These are phyloP conservation scores for Uncinocarpus reesii DNA, from an alignment of 2,329 filamentous ascomycete genomes.

Conservation along the genomic window DNA sequence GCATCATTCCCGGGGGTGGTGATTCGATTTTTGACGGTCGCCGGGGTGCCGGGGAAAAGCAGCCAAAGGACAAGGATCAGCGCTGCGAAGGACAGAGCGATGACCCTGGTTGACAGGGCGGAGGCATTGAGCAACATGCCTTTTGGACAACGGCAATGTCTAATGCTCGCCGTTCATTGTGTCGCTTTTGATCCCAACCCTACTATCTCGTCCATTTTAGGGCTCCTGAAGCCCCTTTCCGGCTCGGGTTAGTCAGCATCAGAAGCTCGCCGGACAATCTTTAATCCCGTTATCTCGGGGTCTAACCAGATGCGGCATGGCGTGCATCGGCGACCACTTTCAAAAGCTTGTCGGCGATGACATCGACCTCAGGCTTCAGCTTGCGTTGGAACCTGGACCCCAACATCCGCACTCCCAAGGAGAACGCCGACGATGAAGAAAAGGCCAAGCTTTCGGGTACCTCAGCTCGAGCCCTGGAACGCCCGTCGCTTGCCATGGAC, in stretches of 20 bases:
- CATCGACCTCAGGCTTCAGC: no score
- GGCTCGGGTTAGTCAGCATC: no score
- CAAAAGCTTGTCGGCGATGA: no score
- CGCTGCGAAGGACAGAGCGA: conserved; percentile 1
- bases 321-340: no score
- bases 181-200: neutral
- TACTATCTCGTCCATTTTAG: no score
- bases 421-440: neutral
- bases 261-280: no score
- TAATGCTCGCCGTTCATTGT: neutral
- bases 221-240: neutral
- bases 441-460: neutral
- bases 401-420: no score
- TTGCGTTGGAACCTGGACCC: no score
- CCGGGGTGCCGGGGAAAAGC: neutral
- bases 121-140: conserved; percentile 11
- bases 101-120: neutral
- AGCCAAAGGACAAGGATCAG: conserved; percentile 7
- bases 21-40: neutral
- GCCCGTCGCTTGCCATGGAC: neutral
- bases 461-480: neutral
- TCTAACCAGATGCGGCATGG: neutral
- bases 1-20: neutral
- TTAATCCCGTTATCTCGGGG: neutral
- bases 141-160: neutral